phyloP scores from a whole-genome alignment of 2,329 filamentous ascomycete genomes.

The Calonectria honghensis region DNA sequence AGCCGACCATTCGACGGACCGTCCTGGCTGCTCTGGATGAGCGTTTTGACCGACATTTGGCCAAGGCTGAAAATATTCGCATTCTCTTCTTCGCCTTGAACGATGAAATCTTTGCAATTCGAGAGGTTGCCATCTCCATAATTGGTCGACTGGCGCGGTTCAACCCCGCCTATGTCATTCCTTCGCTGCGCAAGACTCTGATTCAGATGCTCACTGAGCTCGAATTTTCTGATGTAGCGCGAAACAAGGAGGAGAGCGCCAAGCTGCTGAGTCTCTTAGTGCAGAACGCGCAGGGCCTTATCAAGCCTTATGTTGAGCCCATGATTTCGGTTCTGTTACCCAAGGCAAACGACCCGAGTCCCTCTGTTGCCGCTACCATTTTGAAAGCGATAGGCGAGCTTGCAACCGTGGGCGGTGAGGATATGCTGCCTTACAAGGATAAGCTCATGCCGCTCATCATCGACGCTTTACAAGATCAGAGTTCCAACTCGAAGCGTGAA shows the following conservation, averaged over 20 bases:
- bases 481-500: constrained; percentile 91
- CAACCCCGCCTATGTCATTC: constrained; percentile 98
- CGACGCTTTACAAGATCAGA: constrained; percentile 94
- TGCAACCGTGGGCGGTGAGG: constrained; percentile 93
- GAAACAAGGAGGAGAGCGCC: constrained; percentile 97
- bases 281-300: constrained; percentile 92
- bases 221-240: constrained; percentile 94
- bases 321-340: constrained; percentile 97
- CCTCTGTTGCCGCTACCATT: constrained; percentile 95
- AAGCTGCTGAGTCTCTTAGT: constrained; percentile 94
- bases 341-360: constrained; percentile 89
- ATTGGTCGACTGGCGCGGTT: constrained; percentile 93
- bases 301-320: constrained; percentile 97
- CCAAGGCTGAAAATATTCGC: constrained; percentile 97
- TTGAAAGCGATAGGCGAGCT: constrained; percentile 95
- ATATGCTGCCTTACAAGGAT: constrained; percentile 94
- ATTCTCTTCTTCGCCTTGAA: constrained; percentile 97
- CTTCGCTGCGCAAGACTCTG: constrained; percentile 93
- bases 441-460: constrained; percentile 96
- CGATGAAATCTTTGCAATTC: constrained; percentile 93
- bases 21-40: constrained; percentile 93
- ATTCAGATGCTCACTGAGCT: constrained; percentile 97
- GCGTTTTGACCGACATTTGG: constrained; percentile 96
- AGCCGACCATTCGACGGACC: constrained; percentile 90
- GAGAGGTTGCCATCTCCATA: constrained; percentile 96